These are phyloP conservation scores for Debaryomyces robertsiae DNA, from an alignment of 1,139 yeast species.

Conservation along the genomic window DNA sequence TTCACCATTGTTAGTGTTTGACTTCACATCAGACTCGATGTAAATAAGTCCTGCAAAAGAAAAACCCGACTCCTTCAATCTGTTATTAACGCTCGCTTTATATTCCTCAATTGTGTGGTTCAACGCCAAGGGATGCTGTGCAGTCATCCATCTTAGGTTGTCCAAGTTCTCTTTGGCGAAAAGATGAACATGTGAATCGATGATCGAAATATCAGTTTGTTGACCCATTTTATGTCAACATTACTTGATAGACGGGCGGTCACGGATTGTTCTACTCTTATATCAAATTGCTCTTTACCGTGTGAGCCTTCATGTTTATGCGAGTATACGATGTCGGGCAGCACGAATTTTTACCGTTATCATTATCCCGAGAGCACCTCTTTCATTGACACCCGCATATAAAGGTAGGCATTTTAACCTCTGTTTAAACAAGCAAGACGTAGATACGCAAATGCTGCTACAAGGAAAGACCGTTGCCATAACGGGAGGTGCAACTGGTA, in stretches of 20 bases:
- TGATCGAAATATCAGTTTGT: not conserved
- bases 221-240: no score
- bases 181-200: conserved; percentile 11
- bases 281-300: no score
- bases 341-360: no score
- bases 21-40: conserved; percentile 8
- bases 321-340: no score
- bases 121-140: conserved; percentile 1
- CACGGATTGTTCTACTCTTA: no score
- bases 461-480: conserved; percentile 30
- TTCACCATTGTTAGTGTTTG: not conserved
- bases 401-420: no score
- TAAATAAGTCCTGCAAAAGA: conserved; percentile 8
- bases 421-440: no score
- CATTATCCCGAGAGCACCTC: no score
- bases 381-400: no score
- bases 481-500: conserved; percentile 45
- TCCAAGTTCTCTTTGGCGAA: conserved; percentile 6
- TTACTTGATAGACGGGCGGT: not conserved
- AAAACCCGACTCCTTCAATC: not conserved
- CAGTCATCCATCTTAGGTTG: conserved; percentile 6
- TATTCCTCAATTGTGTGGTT: conserved; percentile 5
- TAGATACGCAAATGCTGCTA: conserved; percentile 12
- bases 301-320: no score
- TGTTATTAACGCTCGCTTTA: not conserved